Evolutionary conservation across 2,329 filamentous ascomycete species (phyloP).

Genomic region (Neofusicoccum cordaticola): DNA sequence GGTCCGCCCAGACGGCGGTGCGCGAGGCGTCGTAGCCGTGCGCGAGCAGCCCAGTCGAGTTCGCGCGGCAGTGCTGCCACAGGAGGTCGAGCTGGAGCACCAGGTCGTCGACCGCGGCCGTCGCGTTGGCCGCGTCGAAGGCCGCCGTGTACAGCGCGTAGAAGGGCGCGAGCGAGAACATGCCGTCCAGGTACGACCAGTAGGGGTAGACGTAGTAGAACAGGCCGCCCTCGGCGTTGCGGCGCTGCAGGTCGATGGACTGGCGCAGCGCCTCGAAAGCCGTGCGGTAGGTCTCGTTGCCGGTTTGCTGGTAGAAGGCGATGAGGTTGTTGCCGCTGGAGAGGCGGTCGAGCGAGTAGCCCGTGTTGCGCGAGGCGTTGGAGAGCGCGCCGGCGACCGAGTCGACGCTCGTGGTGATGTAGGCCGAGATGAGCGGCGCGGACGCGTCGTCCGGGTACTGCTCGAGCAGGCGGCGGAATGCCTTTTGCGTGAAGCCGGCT

Average conservation of each 20-base stretch:
- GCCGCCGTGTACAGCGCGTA: slow-evolving; percentile 38
- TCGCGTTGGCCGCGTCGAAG: slow-evolving; percentile 37
- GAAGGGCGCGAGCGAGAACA: slow-evolving; percentile 40
- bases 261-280: slow-evolving; percentile 48
- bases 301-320: slow-evolving; percentile 45
- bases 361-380: slow-evolving; percentile 20
- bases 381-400: slow-evolving; percentile 47
- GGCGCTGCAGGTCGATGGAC: slow-evolving; percentile 50
- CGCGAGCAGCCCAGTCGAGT: slow-evolving; percentile 31
- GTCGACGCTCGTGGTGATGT: slow-evolving; percentile 48
- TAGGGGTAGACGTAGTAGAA: slow-evolving; percentile 42
- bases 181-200: slow-evolving; percentile 52
- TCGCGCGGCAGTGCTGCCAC: slow-evolving; percentile 33
- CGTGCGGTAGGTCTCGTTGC: slow-evolving; percentile 48
- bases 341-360: slow-evolving; percentile 41
- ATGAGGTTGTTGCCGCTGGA: slow-evolving; percentile 54
- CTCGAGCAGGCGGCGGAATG: slow-evolving; percentile 48
- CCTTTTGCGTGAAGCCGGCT: slow-evolving; percentile 42
- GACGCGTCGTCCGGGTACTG: slow-evolving; percentile 45
- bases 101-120: slow-evolving; percentile 44
- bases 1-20: slow-evolving; percentile 35
- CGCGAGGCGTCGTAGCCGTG: slow-evolving; percentile 37
- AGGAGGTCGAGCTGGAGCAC: slow-evolving; percentile 35
- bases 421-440: slow-evolving; percentile 44
- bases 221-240: slow-evolving; percentile 52